Evolutionary conservation across 176 grass and related monocot genomes (phyloP).

Genomic region (Guadua angustifolia): DNA sequence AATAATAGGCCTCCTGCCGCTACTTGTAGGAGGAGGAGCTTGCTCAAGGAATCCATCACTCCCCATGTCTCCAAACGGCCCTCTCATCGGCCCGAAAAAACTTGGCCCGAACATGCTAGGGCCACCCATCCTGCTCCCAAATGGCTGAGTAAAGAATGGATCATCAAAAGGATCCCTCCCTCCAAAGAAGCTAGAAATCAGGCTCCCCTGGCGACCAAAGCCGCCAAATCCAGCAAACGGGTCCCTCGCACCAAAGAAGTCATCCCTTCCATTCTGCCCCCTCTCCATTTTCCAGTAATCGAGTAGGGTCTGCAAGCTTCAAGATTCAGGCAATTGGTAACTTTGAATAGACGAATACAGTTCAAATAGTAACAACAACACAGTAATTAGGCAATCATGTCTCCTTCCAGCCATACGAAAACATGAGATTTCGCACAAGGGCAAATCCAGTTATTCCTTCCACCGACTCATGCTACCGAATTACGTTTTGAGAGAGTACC

Average conservation of each 20-base stretch:
- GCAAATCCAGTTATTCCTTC: background rate
- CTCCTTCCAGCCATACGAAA: background rate
- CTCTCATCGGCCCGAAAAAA: constrained; percentile 45
- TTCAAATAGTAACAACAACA: background rate
- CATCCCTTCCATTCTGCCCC: constrained; percentile 57
- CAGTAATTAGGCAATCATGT: background rate
- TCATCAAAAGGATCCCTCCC: constrained; percentile 85
- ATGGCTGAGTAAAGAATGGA: constrained; percentile 86
- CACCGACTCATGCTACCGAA: background rate
- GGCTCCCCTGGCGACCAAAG: constrained; percentile 50
- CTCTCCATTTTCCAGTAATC: constrained; percentile 59
- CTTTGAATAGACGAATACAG: too few species aligned
- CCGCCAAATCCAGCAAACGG: constrained; percentile 71
- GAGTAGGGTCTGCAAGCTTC: background rate
- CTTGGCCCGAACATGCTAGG: constrained; percentile 50
- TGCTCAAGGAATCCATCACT: constrained; percentile 52
- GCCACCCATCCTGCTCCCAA: constrained; percentile 65
- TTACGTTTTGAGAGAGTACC: background rate
- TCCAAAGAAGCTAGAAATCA: constrained; percentile 72
- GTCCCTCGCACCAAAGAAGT: constrained; percentile 57
- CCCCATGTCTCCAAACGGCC: constrained; percentile 41
- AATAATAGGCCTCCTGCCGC: constrained; percentile 54
- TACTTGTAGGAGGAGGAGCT: constrained; percentile 36
- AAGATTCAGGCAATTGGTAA: background rate
- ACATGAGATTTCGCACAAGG: background rate